phyloP scores from a whole-genome alignment of 768 basidiomycete species.

The Leccinum pellstonianum region DNA sequence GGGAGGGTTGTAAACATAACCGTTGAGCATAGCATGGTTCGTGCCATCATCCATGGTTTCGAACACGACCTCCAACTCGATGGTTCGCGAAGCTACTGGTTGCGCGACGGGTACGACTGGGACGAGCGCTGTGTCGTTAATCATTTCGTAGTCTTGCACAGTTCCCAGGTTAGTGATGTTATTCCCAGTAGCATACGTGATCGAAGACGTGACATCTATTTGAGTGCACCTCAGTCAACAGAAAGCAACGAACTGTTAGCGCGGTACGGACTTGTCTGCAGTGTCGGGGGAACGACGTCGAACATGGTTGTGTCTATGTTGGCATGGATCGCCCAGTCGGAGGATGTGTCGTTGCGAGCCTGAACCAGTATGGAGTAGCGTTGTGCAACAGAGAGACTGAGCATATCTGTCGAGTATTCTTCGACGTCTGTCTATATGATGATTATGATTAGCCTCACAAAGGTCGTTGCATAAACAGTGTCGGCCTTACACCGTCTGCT shows the following conservation, averaged over 20 bases:
- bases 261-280: constrained; percentile 66
- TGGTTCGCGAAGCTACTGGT: constrained; percentile 49
- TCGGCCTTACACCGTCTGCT: constrained; percentile 67
- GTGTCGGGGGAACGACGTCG: constrained; percentile 67
- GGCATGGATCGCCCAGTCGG: constrained; percentile 88
- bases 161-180: constrained; percentile 51
- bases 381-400: constrained; percentile 83
- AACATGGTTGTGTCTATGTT: constrained; percentile 93
- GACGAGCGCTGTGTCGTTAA: constrained; percentile 67
- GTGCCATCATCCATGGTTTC: constrained; percentile 85
- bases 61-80: constrained; percentile 74
- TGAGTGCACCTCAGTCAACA: not conserved
- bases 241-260: not conserved
- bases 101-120: constrained; percentile 57
- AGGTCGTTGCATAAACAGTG: not conserved
- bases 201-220: constrained; percentile 77
- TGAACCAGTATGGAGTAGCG: constrained; percentile 92
- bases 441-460: not conserved
- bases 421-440: constrained; percentile 66
- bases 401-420: constrained; percentile 65
- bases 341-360: constrained; percentile 79
- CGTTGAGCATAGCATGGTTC: constrained; percentile 78
- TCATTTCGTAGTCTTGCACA: constrained; percentile 56
- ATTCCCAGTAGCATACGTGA: constrained; percentile 66
- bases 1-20: constrained; percentile 65